Evolutionary conservation across 495 filamentous ascomycete species (phyloP), one percentile per base, ranked within the genome.

Genomic region (Cercophora samala): DNA sequence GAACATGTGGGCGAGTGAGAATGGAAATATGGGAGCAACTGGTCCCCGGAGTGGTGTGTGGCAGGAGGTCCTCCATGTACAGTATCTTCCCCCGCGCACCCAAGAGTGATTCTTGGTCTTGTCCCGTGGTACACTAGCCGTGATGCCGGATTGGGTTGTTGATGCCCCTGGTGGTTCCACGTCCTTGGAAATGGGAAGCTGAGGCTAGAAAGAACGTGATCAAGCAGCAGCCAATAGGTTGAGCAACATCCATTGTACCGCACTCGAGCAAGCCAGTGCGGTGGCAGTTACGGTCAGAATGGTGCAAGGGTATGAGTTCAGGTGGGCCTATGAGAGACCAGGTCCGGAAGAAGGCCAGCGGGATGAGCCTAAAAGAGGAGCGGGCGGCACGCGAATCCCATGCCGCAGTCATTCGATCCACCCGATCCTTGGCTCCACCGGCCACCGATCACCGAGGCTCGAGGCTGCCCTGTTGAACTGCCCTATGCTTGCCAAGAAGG

Each of bases 331-430:
- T 69, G 46, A 54, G 51, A 64, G 58, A 52, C 26, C 53, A 60
- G 37, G 64, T 63, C 72, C 70, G 70, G 68, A 69, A 70, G 69
- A 69, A 73, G 62, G 67, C 62, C 52, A 61, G 64, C 74, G 70
- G 74, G 74, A 74, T 70, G 74, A 74, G 72, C 72, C 74, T 74
- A 73, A 62, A 73, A 71, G 53, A 66, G 64, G 63, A 65, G 70
- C 66, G 66, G 69, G 66, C 64, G 64, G 68, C 68, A 69, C 70
- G 64, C 63, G 59, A 62, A 69, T 62, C 67, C 60, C 66, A 66
- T 72, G 72, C 62, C 65, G 70, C 63, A 61, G 60, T 66, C 55
- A 46, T 53, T 64, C 64, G 68, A 69, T 70, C 68, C 68, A 67
- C 53, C 68, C 62, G 61, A 67, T 70, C 63, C 69, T 64, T 64